Evolutionary conservation across 1,139 yeast species (phyloP), one percentile per base, ranked within the genome.

Genomic region (Candida freyschussii): DNA sequence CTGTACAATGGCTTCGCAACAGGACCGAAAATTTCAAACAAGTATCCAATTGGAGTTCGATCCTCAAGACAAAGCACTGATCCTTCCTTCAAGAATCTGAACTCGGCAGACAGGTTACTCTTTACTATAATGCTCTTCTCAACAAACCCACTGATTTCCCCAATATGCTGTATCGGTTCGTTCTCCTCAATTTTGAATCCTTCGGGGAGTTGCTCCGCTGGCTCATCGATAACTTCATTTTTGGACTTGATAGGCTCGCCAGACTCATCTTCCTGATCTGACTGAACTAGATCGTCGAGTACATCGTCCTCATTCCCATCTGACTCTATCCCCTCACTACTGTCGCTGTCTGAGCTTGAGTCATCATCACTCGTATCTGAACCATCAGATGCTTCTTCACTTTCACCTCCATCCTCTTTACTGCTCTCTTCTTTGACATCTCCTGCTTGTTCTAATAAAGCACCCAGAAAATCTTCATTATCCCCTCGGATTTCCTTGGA

Each of bases 1-100:
- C 95, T 65, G 53, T 85, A 89, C 28, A 80, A 65, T 0, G 98
- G 98, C n/a, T 75, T 61, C 44, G 85, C 85, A 7, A 91, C 69
- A 16, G 87, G 78, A 0, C 99, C 99, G 63, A 91, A 87, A 0
- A 87, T 85, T 55, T 91, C 99, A 50, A 75, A 83, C 11, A 91
- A 62, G 2, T 83, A 78, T 0, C 99, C 99, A n/a, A 93, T 50
- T 0, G 83, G 63, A 1, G 72, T 67, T 31, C 79, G 68, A 52
- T 84, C 89, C 45, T 77, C 80, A 32, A 87, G 67, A 53, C 96
- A 86, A 13, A 91, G 66, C 1, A 89, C 67, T 0, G 96, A 80
- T 17, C 80, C 82, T 37, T 87, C 96, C 43, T 80, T 83, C 24
- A 93, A 64, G 1, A 89, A 82, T 27, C 91, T 63, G 53, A 79